phyloP scores from a whole-genome alignment of 306 rosid species.

The Lathyrus aphaca region DNA sequence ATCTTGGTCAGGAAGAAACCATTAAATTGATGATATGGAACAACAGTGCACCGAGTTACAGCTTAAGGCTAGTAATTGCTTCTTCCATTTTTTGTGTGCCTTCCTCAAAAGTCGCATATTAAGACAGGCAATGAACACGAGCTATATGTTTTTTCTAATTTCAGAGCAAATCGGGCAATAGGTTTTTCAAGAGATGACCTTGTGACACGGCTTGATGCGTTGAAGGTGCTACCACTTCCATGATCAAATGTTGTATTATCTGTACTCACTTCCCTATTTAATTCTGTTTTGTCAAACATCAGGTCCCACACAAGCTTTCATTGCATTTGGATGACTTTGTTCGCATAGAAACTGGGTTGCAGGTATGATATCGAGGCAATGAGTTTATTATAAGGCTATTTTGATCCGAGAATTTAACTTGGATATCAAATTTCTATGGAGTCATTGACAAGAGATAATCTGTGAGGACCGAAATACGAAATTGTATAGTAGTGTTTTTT shows the following conservation, averaged over 20 bases:
- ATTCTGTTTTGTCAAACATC: conserved; percentile 42
- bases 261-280: conserved; percentile 25
- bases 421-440: conserved; percentile 19
- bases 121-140: conserved; percentile 28
- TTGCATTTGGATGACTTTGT: conserved; percentile 73
- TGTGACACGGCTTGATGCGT: conserved; percentile 57
- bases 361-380: conserved; percentile 52
- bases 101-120: conserved; percentile 21
- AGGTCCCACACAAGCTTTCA: conserved; percentile 77
- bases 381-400: conserved; percentile 20
- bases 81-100: conserved; percentile 21
- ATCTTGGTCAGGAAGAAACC: conserved; percentile 85
- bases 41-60: conserved; percentile 80
- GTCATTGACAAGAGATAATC: conserved; percentile 13
- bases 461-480: neutral
- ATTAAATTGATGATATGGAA: conserved; percentile 84
- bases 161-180: conserved; percentile 71
- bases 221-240: conserved; percentile 58
- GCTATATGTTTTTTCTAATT: conserved; percentile 37
- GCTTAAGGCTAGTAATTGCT: conserved; percentile 64
- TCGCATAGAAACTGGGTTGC: conserved; percentile 80
- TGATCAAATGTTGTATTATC: conserved; percentile 22
- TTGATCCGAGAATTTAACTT: conserved; percentile 18
- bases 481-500: neutral
- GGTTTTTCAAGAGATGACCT: conserved; percentile 77